Base-by-base conservation (phyloP, 345 rosid genomes). In the Camelina neglecta region DNA sequence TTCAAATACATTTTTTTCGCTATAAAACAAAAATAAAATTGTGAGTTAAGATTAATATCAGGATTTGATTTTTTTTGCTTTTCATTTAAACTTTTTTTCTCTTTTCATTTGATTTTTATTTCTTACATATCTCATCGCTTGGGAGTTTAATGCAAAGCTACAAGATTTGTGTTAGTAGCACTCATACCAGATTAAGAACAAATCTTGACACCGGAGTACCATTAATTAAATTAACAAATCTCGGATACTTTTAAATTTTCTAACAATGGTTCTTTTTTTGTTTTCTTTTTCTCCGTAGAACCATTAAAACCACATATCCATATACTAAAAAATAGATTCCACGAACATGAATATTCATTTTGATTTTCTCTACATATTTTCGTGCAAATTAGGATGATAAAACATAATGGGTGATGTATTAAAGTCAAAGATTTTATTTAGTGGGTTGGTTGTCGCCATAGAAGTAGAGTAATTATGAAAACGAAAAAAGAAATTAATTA, bases 401-500 rank as follows among this genome's bases (percentile, higher is more conserved):
- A 64, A 47, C 36, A 20, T 60, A 20, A 75, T 59, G 21, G 39
- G 11, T 68, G 74, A 68, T 51, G 68, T 24, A 29, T 26, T 67
- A 60, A 29, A 75, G 74, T 75, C 62, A 59, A 75, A 67, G 20
- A 60, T 59, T 67, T 44, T 75, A 60, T 50, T 12, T 68, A 47
- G 68, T 68, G 79, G 74, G 74, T 67, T 68, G 79, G 69, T 69
- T 69, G 64, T 67, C 61, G 21, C 72, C 60, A 8, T 21, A 51
- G 13, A 38, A 47, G 5, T 62, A 62, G 36, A 23, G 57, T 67
- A 68, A 29, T 47, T 39, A 41, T 67, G 26, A 36, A 10, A 44
- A 65, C 38, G 38, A 15, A 13, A 13, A 26, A 3, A 45, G 1
- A 39, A 23, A 51, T 1, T 29, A 29, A 60, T n/a, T 58, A 48